Conservation (phyloP, 192 early-diverging fungal genomes). For the Chytriomyces confervae region DNA sequence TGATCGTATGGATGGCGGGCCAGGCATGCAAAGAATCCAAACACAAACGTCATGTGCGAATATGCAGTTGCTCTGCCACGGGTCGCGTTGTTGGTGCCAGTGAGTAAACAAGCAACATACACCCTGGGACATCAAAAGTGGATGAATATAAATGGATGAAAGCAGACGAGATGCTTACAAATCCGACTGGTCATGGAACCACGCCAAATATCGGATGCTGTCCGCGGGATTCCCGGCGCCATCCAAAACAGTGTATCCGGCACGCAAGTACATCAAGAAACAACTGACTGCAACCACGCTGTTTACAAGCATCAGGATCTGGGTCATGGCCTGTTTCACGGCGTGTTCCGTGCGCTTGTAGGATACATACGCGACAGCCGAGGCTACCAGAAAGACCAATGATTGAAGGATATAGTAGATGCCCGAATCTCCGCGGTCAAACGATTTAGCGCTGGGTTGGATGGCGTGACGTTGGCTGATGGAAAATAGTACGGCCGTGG, state of each 20-base stretch:
- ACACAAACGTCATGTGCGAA: constrained; percentile 11
- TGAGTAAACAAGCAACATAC: constrained; percentile 29
- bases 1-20: constrained; percentile 36
- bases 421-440: constrained; percentile 41
- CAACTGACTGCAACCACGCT: constrained; percentile 28
- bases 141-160: neutral
- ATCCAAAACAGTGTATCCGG: constrained; percentile 26
- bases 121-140: neutral
- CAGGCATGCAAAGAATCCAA: constrained; percentile 29
- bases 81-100: constrained; percentile 18
- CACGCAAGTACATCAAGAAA: constrained; percentile 23
- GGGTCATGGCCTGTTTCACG: constrained; percentile 31
- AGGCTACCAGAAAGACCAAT: constrained; percentile 31
- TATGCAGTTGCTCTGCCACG: constrained; percentile 7
- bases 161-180: constrained; percentile 14
- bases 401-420: constrained; percentile 29
- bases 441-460: neutral
- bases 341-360: constrained; percentile 10
- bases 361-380: constrained; percentile 25
- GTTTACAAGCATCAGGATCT: constrained; percentile 12
- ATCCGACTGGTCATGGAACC: constrained; percentile 34
- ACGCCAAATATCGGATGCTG: constrained; percentile 34
- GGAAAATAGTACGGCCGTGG: neutral
- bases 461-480: constrained; percentile 20
- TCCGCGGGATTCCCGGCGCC: constrained; percentile 23